Base-by-base conservation (phyloP, 768 basidiomycete genomes). In the Macrocybe gigantea region DNA sequence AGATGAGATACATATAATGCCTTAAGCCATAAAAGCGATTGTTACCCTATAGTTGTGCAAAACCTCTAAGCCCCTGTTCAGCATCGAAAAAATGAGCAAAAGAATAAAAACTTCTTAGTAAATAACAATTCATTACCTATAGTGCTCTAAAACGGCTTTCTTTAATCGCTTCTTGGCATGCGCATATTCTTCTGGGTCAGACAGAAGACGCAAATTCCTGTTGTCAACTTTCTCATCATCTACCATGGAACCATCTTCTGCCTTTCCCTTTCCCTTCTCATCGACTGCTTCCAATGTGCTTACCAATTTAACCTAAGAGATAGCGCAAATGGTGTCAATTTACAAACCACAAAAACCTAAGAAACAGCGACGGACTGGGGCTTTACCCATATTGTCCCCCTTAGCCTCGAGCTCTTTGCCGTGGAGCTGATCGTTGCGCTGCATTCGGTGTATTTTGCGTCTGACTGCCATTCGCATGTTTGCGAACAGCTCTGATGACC, bases 11-110 rank as follows among this genome's bases (percentile, higher is more conserved):
- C 5, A 15, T 29, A 5, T 13, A 22, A 38, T 13, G 8, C 2
- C 7, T 15, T 30, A 39, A n/a, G 5, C 11, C 1, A 44, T 29
- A 10, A 13, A 38, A 11, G 3, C 6, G 37, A 2, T 60, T 79
- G n/a, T 11, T 59, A 92, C 92, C 32, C 92, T 77, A 64, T 95
- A 99, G 59, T 91, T 91, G 56, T 92, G 88, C 51, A 99, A 71
- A 44, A 85, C 68, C 60, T 95, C 93, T 14, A 96, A 69, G 7
- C 79, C 85, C 12, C 91, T 88, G 49, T 22, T 22, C 22, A 22
- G 22, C 22, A 22, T 31, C 36, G 35, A 30, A 39, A 13, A 41
- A 38, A 32, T 38, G n/a, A 14, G 37, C 15, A 29, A 22, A n/a
- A 6, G 40, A 11, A 38, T n/a, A 11, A 13, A 10, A 12, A 6